A percentile compares a stretch with the other conserved stretches of the same genome.
phyloP scores from a whole-genome alignment of 805 yeast genomes.

The Zygosaccharomyces bailii region DNA sequence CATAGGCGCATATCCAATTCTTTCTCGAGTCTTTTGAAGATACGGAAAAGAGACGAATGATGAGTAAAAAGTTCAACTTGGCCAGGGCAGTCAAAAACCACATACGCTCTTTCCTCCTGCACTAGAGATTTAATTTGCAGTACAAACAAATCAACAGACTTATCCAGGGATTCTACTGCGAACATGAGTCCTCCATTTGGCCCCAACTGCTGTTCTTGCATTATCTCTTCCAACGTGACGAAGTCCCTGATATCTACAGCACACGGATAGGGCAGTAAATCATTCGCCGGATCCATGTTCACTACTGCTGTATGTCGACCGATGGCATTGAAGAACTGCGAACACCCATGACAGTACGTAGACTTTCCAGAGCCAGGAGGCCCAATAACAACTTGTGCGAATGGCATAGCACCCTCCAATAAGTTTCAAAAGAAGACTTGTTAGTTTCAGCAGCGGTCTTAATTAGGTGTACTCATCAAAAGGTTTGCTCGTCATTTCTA shows the following conservation, averaged over 20 bases:
- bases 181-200: slow-evolving; percentile 89
- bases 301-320: slow-evolving; percentile 85
- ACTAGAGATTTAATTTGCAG: slow-evolving; percentile 55
- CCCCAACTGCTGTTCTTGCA: slow-evolving; percentile 68
- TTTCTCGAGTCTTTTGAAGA: slow-evolving; percentile 63
- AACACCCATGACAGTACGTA: slow-evolving; percentile 89
- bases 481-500: slow-evolving; percentile 2
- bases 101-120: slow-evolving; percentile 54
- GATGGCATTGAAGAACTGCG: slow-evolving; percentile 87
- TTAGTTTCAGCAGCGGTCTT: not conserved
- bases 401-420: slow-evolving; percentile 42
- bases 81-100: slow-evolving; percentile 90
- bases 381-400: slow-evolving; percentile 92
- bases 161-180: slow-evolving; percentile 69
- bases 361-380: slow-evolving; percentile 99
- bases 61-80: slow-evolving; percentile 95
- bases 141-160: slow-evolving; percentile 55
- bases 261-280: slow-evolving; percentile 62
- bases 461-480: slow-evolving; percentile 1
- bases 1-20: slow-evolving; percentile 68
- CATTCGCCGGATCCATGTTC: slow-evolving; percentile 92
- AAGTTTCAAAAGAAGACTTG: not conserved
- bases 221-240: slow-evolving; percentile 70
- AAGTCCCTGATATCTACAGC: slow-evolving; percentile 77
- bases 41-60: slow-evolving; percentile 65